These are phyloP conservation scores for Astrocystis sublimbata DNA, from an alignment of 495 filamentous ascomycete species.

Conservation along the genomic window DNA sequence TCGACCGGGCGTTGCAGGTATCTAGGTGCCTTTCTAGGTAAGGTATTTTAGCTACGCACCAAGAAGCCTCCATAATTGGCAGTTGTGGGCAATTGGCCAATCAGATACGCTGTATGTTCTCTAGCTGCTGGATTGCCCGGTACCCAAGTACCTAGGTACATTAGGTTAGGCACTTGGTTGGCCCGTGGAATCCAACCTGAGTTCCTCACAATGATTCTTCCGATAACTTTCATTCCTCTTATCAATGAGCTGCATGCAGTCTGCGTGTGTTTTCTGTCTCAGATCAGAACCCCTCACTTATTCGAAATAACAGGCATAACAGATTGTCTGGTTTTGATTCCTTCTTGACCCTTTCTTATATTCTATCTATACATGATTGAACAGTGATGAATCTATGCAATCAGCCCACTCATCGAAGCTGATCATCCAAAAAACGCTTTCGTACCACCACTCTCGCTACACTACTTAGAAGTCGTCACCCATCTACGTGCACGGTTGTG, in stretches of 20 bases:
- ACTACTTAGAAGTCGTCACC: not conserved
- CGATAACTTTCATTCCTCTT: not conserved
- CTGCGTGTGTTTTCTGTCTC: not conserved
- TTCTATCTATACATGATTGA: slow-evolving; percentile 12
- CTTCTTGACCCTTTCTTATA: not conserved
- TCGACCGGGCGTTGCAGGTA: no score
- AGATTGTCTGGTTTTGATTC: no score
- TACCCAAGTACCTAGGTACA: not conserved
- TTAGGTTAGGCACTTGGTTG: no score
- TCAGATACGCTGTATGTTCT: slow-evolving; percentile 11
- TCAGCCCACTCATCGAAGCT: not conserved
- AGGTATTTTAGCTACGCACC: no score
- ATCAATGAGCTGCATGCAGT: no score
- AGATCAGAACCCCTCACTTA: not conserved
- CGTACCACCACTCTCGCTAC: not conserved
- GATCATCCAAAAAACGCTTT: slow-evolving; percentile 8
- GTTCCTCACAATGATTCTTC: not conserved
- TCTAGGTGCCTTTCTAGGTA: no score
- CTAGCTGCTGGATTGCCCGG: no score
- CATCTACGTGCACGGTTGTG: not conserved
- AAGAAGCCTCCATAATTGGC: no score
- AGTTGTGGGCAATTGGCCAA: slow-evolving; percentile 30
- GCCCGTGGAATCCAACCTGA: no score
- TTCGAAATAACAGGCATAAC: not conserved
- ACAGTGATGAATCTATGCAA: slow-evolving; percentile 5